Conservation (phyloP, 768 basidiomycete species). For the Thelephora ganbajun region DNA sequence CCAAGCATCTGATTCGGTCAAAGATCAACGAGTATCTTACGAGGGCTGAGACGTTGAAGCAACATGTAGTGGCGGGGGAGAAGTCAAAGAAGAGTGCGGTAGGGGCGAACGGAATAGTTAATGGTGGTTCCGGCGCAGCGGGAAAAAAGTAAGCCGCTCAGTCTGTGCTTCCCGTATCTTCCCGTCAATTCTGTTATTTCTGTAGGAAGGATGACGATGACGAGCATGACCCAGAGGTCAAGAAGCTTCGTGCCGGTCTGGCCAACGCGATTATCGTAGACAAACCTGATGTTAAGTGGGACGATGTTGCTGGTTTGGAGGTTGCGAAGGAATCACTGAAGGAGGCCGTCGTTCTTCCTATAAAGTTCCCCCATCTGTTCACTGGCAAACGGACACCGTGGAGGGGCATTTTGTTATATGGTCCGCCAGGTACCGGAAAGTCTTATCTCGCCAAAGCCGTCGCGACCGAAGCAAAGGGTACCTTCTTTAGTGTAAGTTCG, state of each 20-base stretch:
- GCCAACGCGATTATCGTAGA: constrained; percentile 82
- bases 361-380: constrained; percentile 98
- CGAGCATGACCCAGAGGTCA: constrained; percentile 80
- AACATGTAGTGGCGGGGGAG: constrained; percentile 58
- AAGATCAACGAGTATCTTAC: constrained; percentile 89
- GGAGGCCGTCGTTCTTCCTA: constrained; percentile 98
- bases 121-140: constrained; percentile 21
- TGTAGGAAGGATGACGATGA: constrained; percentile 37
- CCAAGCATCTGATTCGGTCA: constrained; percentile 67
- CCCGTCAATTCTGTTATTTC: not conserved
- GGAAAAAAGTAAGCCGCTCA: constrained; percentile 23
- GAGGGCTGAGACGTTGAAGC: constrained; percentile 85
- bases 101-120: constrained; percentile 31
- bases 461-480: constrained; percentile 97
- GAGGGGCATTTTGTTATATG: constrained; percentile 91
- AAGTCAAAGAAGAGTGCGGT: constrained; percentile 41
- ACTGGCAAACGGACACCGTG: constrained; percentile 98
- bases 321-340: constrained; percentile 91
- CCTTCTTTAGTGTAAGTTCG: constrained; percentile 94
- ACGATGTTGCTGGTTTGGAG: constrained; percentile 95
- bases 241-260: constrained; percentile 90
- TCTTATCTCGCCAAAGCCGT: constrained; percentile 96
- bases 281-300: constrained; percentile 94
- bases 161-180: constrained; percentile 6
- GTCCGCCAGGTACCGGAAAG: constrained; percentile 97